Conservation (phyloP, 768 basidiomycete genomes). For the Hygrophorus pudorinus region DNA sequence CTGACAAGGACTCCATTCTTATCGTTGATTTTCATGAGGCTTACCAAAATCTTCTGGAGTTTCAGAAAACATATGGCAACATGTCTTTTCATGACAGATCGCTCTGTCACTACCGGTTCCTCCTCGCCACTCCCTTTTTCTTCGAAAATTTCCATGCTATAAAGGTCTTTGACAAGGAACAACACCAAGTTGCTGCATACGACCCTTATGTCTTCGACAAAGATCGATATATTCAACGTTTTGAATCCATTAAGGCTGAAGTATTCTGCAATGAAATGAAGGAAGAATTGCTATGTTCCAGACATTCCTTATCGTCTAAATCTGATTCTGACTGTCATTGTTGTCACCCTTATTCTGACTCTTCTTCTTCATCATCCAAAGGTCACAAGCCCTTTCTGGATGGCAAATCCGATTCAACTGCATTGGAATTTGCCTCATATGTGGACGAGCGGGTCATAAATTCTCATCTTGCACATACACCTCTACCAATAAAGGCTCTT, state of each 20-base stretch:
- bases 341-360: slow-evolving; percentile 4
- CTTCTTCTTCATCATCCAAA: too few relatives aligned
- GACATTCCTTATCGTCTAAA: slow-evolving; percentile 1
- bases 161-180: slow-evolving; percentile 8
- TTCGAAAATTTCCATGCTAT: slow-evolving; percentile 9
- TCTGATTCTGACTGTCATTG: slow-evolving; percentile 7
- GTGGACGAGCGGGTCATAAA: too few relatives aligned
- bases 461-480: slow-evolving; percentile 3
- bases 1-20: too few relatives aligned
- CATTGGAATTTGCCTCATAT: too few relatives aligned
- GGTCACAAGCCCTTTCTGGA: too few relatives aligned
- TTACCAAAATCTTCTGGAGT: too few relatives aligned
- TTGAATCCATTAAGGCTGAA: background rate
- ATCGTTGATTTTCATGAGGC: too few relatives aligned
- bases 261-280: background rate
- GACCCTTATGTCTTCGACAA: background rate
- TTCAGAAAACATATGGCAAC: background rate
- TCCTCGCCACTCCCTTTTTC: slow-evolving; percentile 7
- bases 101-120: background rate
- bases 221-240: background rate
- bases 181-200: background rate
- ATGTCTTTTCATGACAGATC: background rate
- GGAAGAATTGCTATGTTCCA: too few relatives aligned
- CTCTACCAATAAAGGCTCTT: slow-evolving; percentile 6
- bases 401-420: too few relatives aligned